Base-by-base conservation (phyloP, 352 stramenopile species). In the Halophytophthora polymorphica region DNA sequence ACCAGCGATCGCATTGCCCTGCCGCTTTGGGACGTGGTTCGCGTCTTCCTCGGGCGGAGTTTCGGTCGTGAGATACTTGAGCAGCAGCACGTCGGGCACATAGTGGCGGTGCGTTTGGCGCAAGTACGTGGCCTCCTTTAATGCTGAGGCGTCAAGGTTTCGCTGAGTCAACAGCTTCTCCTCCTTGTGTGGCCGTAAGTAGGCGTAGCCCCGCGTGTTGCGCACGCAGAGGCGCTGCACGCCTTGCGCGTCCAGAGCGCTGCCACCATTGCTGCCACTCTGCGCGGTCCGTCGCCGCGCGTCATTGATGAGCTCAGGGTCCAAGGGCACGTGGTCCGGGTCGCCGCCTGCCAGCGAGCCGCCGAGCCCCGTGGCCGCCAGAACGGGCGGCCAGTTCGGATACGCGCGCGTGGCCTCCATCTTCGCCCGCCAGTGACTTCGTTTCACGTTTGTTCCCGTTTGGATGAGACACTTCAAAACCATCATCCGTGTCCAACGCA, bases 391-490 rank as follows among this genome's bases (percentile, higher is more conserved):
- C 51, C 63, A 71, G 37, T 86, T 77, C 46, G 80, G 66, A 51
- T 86, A 88, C 40, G 75, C 58, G 13, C 48, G 29, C 23, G 71
- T 78, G 14, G 75, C 77, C 33, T 91, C 71, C 80, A 91, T 89
- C 49, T 38, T 45, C 34, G 56, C 42, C 35, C 34, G 11, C 35
- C 34, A 37, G 39, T 25, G 12, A 19, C 34, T 47, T 18, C 17
- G 61, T 28, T 53, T 45, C 45, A 18, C 56, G 50, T 45, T 44
- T 40, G 54, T 55, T 57, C 34, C 25, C 25, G 25, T 31, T 31
- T 31, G 25, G 25, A 8, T 8, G 4, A 31, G 25, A 31, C 25
- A 31, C 4, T 31, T 8, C 4, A 8, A 31, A 31, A 31, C 25
- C 25, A 4, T n/a, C n/a, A n/a, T n/a, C n/a, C n/a, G n/a, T n/a